A percentile compares a stretch with the other conserved stretches of the same genome.
Conservation (phyloP, 331 rosid genomes). For the Ulmus americana region DNA sequence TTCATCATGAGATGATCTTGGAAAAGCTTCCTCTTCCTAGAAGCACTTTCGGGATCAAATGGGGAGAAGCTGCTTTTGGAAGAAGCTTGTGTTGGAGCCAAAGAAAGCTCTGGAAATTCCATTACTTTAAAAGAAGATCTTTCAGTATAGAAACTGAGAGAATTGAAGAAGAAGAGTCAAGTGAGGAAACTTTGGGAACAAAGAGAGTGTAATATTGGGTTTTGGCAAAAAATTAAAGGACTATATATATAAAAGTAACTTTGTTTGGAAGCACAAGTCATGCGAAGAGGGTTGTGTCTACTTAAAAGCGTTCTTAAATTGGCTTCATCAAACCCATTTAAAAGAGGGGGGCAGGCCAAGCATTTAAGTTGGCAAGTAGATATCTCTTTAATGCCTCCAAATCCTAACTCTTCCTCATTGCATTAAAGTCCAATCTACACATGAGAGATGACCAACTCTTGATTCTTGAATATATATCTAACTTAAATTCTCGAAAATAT, state of each 20-base stretch:
- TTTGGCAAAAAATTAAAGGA: not conserved
- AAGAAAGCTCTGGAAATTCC: slow-evolving; percentile 32
- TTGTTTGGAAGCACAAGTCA: slow-evolving; percentile 6
- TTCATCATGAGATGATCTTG: slow-evolving; percentile 13
- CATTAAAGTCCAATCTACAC: slow-evolving; percentile 25
- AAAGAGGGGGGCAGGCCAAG: slow-evolving; percentile 21
- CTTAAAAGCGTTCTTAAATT: slow-evolving; percentile 22
- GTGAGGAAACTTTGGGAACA: not conserved
- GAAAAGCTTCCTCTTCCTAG: slow-evolving; percentile 38
- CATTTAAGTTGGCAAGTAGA: slow-evolving; percentile 37
- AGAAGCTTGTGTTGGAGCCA: slow-evolving; percentile 24
- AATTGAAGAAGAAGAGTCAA: not conserved
- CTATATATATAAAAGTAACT: not conserved
- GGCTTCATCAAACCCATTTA: slow-evolving; percentile 9
- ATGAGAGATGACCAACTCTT: not conserved
- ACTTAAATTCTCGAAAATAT: too few relatives aligned
- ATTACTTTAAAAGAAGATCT: slow-evolving; percentile 2
- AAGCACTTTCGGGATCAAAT: slow-evolving; percentile 19
- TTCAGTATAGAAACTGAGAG: not conserved
- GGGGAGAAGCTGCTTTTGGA: slow-evolving; percentile 4
- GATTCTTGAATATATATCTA: too few relatives aligned
- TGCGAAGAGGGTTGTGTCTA: slow-evolving; percentile 15
- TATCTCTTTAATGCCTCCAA: slow-evolving; percentile 32
- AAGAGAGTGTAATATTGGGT: not conserved
- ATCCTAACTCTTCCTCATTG: slow-evolving; percentile 13